phyloP scores from a whole-genome alignment of 352 stramenopile species.

The Phytophthora hybrid region DNA sequence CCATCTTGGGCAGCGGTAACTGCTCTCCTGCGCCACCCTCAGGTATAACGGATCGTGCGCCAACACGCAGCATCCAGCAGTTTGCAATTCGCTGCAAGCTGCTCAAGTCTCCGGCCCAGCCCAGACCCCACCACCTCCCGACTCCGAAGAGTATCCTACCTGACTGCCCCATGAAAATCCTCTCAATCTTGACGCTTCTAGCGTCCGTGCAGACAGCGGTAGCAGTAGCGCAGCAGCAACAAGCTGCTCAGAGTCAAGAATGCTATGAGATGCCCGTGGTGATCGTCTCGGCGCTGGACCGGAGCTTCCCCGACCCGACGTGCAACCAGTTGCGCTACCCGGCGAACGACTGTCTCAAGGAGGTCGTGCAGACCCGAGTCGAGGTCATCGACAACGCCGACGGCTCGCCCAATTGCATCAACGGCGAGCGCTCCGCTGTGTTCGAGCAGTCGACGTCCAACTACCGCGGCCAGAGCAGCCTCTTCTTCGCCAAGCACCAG shows the following conservation, averaged over 20 bases:
- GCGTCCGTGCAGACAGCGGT: conserved; percentile 23
- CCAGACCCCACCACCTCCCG: conserved; percentile 16
- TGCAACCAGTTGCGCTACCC: conserved; percentile 80
- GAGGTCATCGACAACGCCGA: conserved; percentile 72
- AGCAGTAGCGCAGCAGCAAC: conserved; percentile 28
- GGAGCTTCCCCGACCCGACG: conserved; percentile 67
- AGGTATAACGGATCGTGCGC: conserved; percentile 5
- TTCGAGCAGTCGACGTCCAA: conserved; percentile 64
- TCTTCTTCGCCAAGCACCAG: conserved; percentile 85
- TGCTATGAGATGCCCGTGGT: conserved; percentile 81
- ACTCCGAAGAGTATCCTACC: conserved; percentile 13
- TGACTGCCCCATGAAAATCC: conserved; percentile 22
- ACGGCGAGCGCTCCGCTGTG: conserved; percentile 46
- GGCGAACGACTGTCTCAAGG: conserved; percentile 75
- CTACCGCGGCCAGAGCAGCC: conserved; percentile 81
- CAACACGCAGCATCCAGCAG: not conserved
- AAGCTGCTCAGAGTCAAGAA: conserved; percentile 29
- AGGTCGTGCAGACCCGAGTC: conserved; percentile 52
- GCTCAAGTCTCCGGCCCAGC: conserved; percentile 23
- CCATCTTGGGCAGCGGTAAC: conserved; percentile 16
- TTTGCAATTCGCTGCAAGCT: conserved; percentile 31
- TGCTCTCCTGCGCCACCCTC: not conserved
- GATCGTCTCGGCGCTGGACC: conserved; percentile 62
- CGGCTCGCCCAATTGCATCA: conserved; percentile 68
- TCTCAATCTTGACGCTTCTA: conserved; percentile 29